A percentile compares a stretch with the other conserved stretches of the same genome.
These are phyloP conservation scores for Omphalotus olearius DNA, from an alignment of 1,284 basidiomycete genomes.

Conservation along the genomic window DNA sequence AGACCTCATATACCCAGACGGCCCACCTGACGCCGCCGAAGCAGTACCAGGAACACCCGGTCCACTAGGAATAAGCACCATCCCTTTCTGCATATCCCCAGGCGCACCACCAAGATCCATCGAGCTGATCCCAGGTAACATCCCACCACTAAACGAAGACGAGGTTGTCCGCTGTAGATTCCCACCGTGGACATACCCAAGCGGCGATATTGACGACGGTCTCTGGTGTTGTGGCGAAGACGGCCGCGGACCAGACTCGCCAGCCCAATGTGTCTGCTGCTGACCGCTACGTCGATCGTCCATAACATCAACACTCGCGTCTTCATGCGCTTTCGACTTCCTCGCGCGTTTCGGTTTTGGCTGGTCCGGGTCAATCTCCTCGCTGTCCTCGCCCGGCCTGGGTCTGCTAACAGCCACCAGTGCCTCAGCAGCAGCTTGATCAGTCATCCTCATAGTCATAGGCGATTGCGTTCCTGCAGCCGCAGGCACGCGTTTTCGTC, in stretches of 20 bases:
- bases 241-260: conserved; percentile 49
- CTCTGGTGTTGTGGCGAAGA: conserved; percentile 45
- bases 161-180: not conserved
- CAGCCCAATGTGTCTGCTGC: conserved; percentile 25
- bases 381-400: conserved; percentile 51
- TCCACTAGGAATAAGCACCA: conserved; percentile 18
- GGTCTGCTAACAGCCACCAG: conserved; percentile 73
- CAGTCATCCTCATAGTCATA: conserved; percentile 54
- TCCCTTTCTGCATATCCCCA: not conserved
- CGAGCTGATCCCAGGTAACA: conserved; percentile 21
- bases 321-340: conserved; percentile 48
- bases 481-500: conserved; percentile 92
- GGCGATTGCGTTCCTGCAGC: conserved; percentile 27
- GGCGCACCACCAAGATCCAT: conserved; percentile 15
- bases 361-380: conserved; percentile 46
- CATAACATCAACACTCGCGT: conserved; percentile 30
- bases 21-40: conserved; percentile 3
- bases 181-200: conserved; percentile 1
- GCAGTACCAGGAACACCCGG: conserved; percentile 12
- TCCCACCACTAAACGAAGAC: conserved; percentile 6
- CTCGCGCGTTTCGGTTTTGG: conserved; percentile 53
- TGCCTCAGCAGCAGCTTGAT: conserved; percentile 80
- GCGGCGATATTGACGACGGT: conserved; percentile 25
- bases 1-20: conserved; percentile 52
- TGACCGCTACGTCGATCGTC: not conserved